These are phyloP conservation scores for Pseudomonodictys pantanalensis DNA, from an alignment of 495 filamentous ascomycete genomes.

Conservation along the genomic window DNA sequence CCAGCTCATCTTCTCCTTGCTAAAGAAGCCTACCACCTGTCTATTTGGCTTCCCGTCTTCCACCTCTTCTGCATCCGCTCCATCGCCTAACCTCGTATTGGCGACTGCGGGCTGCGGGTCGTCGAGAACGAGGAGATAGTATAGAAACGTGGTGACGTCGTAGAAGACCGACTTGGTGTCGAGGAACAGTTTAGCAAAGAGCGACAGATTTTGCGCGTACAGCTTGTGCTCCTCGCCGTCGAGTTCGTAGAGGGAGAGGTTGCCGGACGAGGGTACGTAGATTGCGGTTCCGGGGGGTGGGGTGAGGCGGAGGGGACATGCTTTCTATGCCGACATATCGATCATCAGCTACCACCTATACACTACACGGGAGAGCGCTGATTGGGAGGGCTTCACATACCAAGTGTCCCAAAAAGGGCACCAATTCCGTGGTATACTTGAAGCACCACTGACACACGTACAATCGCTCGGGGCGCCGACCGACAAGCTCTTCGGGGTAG, in stretches of 20 bases:
- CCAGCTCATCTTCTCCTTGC: constrained; percentile 97
- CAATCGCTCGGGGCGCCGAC: constrained; percentile 51
- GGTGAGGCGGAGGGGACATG: constrained; percentile 41
- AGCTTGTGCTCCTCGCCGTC: constrained; percentile 85
- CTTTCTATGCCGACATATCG: constrained; percentile 41
- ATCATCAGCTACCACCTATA: background rate
- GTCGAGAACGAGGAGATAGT: constrained; percentile 79
- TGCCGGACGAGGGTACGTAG: constrained; percentile 59
- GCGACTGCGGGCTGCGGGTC: constrained; percentile 42
- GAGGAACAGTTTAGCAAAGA: constrained; percentile 97
- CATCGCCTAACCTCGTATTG: background rate
- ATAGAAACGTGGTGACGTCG: constrained; percentile 90
- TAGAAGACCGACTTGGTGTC: constrained; percentile 99
- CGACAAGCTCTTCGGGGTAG: constrained; percentile 46
- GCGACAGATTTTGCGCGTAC: constrained; percentile 90
- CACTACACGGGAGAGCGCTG: background rate
- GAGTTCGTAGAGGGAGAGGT: constrained; percentile 77
- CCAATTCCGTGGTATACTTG: constrained; percentile 76
- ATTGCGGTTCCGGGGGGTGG: constrained; percentile 44
- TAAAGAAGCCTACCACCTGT: constrained; percentile 90
- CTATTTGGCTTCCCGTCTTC: constrained; percentile 5
- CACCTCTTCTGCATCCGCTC: background rate
- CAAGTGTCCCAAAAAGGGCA: constrained; percentile 55
- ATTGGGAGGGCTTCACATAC: constrained; percentile 11
- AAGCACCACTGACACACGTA: constrained; percentile 94